Base-by-base conservation (phyloP, 768 basidiomycete genomes). In the Mycena sanguinolenta region DNA sequence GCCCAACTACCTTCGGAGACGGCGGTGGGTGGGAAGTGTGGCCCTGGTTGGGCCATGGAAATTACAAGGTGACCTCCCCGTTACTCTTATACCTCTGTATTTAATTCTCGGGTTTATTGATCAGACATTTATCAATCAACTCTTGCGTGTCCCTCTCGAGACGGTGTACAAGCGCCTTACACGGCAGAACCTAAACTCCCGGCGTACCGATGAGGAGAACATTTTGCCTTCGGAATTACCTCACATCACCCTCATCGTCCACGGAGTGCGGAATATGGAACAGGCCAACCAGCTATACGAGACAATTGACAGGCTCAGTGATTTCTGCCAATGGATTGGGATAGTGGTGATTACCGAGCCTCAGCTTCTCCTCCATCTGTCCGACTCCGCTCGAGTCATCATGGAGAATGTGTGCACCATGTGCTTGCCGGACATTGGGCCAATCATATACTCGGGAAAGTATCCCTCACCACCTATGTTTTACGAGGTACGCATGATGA, bases 321-420 rank as follows among this genome's bases (percentile, higher is more conserved):
- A 49, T 49, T 49, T 49, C 25, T 23, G 25, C 46, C 46, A 8
- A 23, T 49, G 46, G 46, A 49, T 49, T 49, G 46, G 46, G 46
- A 23, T 49, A 23, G 46, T 49, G 46, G 46, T 49, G 46, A 49
- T 49, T 23, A 49, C 46, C 46, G 16, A 49, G 46, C 46, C 46
- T 49, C 46, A 49, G 23, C 12, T 49, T 49, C 46, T 49, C 46
- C 46, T 7, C 23, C 46, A 49, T 49, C 46, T 49, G 46, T 49
- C 46, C 16, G n/a, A 23, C 46, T 49, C 46, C n/a, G 3, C 8
- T 10, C n/a, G n/a, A n/a, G n/a, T 23, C 25, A 23, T 49, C 46
- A 49, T 49, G 46, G 46, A 49, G 25, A 25, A 49, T 49, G n/a
- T 49, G 46, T 49, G 46, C 46, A 49, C 46, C 46, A 23, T 49